phyloP scores from a whole-genome alignment of 2,329 filamentous ascomycete species.

The Fusarium kyushuense region DNA sequence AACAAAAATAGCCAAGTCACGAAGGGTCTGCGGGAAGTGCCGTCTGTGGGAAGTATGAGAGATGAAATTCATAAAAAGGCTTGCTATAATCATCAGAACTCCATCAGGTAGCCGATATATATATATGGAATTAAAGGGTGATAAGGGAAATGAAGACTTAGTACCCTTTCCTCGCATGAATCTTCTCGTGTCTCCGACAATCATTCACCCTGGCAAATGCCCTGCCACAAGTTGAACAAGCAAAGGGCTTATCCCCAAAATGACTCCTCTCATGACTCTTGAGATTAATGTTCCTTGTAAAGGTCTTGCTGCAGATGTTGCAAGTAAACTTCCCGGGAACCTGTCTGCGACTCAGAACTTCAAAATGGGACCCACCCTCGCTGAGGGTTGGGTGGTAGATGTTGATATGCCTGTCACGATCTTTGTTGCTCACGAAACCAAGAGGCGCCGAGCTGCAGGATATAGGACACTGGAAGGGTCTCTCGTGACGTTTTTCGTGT shows the following conservation, averaged over 20 bases:
- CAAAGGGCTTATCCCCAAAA: constrained; percentile 4
- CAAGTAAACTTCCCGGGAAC: neutral
- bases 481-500: constrained; percentile 5
- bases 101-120: no score
- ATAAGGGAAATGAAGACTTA: neutral
- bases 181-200: constrained; percentile 26
- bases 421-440: neutral
- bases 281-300: constrained; percentile 3
- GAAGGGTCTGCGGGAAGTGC: no score
- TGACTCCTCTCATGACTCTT: constrained; percentile 13
- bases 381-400: neutral
- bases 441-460: constrained; percentile 11
- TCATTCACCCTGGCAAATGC: constrained; percentile 4
- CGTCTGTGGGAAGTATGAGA: no score
- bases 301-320: neutral
- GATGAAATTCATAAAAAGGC: no score
- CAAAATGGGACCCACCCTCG: neutral
- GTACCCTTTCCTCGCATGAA: constrained; percentile 2
- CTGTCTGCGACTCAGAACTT: neutral
- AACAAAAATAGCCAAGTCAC: neutral
- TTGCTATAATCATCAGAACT: no score
- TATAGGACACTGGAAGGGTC: neutral
- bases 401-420: neutral
- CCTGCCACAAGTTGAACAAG: neutral
- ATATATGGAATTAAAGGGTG: no score